Conservation (phyloP, 2,329 filamentous ascomycete species). For the Pseudopithomyces maydicus region DNA sequence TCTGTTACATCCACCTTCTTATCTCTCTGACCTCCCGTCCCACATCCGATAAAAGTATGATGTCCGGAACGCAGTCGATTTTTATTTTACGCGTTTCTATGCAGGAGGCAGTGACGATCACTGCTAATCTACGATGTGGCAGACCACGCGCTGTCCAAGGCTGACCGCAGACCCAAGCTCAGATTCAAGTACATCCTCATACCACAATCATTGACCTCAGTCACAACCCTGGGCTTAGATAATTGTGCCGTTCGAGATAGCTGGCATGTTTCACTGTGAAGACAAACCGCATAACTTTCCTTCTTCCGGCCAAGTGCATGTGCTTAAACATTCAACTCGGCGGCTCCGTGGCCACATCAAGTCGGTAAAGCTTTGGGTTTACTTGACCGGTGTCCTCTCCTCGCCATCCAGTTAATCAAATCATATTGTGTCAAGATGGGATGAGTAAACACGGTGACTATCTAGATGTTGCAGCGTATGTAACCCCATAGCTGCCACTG, state of each 20-base stretch:
- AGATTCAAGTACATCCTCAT: slow-evolving; percentile 12
- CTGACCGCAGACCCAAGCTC: slow-evolving; percentile 1
- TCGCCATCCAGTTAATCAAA: slow-evolving; percentile 13
- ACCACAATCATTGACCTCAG: slow-evolving; percentile 8
- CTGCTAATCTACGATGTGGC: not conserved
- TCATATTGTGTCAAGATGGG: slow-evolving; percentile 11
- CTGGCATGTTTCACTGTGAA: not conserved
- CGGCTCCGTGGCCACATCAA: not conserved
- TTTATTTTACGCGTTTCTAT: slow-evolving; percentile 9
- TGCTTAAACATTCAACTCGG: not conserved
- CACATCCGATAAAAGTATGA: slow-evolving; percentile 7
- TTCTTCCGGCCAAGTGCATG: too few relatives aligned
- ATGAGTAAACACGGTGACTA: slow-evolving; percentile 14
- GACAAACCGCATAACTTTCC: not conserved
- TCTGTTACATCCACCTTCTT: slow-evolving; percentile 23
- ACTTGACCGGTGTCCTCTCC: slow-evolving; percentile 11
- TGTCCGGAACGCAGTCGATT: slow-evolving; percentile 1
- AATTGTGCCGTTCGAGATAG: not conserved
- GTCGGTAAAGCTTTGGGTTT: not conserved
- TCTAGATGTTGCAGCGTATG: slow-evolving; percentile 13
- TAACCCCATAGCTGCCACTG: slow-evolving; percentile 17
- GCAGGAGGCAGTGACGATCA: slow-evolving; percentile 7
- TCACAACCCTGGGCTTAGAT: slow-evolving; percentile 4
- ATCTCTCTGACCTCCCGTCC: slow-evolving; percentile 10
- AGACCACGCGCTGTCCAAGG: not conserved